A percentile compares a stretch with the other conserved stretches of the same genome.
phyloP scores from a whole-genome alignment of 371 early-diverging fungal genomes.

The Mortierella sp. region DNA sequence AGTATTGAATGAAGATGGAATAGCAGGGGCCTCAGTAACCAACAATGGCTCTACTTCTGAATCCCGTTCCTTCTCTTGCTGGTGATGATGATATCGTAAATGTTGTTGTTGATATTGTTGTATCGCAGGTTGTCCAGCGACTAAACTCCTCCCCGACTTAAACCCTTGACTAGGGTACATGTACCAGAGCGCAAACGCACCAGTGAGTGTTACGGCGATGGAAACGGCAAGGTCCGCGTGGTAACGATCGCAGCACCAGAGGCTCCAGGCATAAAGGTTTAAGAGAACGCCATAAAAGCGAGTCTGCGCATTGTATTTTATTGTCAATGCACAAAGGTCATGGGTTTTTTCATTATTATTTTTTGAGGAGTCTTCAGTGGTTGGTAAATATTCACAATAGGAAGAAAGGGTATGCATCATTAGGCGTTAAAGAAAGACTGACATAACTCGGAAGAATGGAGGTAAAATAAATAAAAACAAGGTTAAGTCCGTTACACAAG shows the following conservation, averaged over 20 bases:
- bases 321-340: neutral
- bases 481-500: neutral
- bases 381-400: neutral
- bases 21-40: neutral
- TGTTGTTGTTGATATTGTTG: neutral
- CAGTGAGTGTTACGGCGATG: neutral
- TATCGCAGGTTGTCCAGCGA: neutral
- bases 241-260: slow-evolving; percentile 45
- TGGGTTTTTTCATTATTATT: neutral
- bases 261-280: slow-evolving; percentile 3
- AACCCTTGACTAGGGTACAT: slow-evolving; percentile 1
- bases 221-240: slow-evolving; percentile 6
- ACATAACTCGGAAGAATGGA: neutral
- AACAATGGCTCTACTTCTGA: neutral
- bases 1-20: neutral
- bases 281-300: slow-evolving; percentile 20
- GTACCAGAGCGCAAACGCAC: slow-evolving; percentile 15
- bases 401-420: neutral
- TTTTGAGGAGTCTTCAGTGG: neutral
- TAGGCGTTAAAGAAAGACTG: neutral
- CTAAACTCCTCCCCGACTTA: neutral
- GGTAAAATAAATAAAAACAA: neutral
- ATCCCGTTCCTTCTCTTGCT: neutral
- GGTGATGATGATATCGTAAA: neutral
- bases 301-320: neutral